Conservation (phyloP, 768 basidiomycete species). For the Leucosporidium creatinivorum region DNA sequence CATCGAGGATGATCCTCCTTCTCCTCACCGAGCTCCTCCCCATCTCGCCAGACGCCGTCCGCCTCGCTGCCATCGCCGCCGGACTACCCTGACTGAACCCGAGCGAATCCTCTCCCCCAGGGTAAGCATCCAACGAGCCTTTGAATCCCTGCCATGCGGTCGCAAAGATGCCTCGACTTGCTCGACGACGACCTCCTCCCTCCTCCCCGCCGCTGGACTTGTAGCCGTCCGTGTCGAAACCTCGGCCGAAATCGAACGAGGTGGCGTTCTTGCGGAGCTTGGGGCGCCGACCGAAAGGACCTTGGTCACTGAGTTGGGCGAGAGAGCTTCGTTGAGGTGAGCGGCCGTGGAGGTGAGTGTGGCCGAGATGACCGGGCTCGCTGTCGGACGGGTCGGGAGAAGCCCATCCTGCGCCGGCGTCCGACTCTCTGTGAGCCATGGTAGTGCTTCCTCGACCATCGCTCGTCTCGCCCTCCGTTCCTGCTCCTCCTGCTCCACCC, state of each 20-base stretch:
- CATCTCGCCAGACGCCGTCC: background rate
- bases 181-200: background rate
- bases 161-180: background rate
- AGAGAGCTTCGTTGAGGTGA: background rate
- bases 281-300: background rate
- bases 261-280: conserved; percentile 1
- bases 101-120: background rate
- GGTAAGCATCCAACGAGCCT: background rate
- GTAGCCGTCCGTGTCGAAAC: background rate
- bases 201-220: conserved; percentile 5
- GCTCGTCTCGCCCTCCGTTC: background rate
- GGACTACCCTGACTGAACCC: background rate
- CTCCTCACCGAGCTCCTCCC: background rate
- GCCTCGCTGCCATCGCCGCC: too few relatives aligned
- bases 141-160: conserved; percentile 8
- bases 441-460: background rate
- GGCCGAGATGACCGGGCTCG: background rate
- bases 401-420: background rate
- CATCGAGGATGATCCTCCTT: background rate
- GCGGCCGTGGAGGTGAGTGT: background rate
- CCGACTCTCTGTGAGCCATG: background rate
- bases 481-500: too few relatives aligned
- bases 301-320: background rate
- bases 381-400: background rate
- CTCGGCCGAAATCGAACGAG: background rate